Base-by-base conservation (phyloP, 129 eudicot genomes). In the Apium graveolens region DNA sequence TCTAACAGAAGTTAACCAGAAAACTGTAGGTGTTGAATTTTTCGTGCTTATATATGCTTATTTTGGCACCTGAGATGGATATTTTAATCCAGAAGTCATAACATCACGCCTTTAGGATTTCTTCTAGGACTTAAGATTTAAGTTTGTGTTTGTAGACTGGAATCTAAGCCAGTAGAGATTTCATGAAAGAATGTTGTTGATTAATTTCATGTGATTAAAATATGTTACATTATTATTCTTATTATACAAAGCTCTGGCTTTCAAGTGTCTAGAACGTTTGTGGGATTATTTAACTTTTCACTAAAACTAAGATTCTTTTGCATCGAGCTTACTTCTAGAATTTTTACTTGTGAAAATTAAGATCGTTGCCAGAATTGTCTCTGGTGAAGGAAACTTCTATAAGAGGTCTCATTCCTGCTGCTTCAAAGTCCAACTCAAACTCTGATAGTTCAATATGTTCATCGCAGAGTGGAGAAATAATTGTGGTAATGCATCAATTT, bases 311-410 rank as follows among this genome's bases (percentile, higher is more conserved):
- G 26, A 38, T 38, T 71, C 12, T 21, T 11, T 2, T 41, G 6
- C 76, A 26, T 72, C 27, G 32, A 38, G 76, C 27, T 72, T 41
- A 72, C 76, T n/a, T 21, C 3, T n/a, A 4, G 48, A 72, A 72
- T 69, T 75, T 38, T 42, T 80, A 70, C 31, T 73, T 73, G 21
- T 77, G 78, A 79, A 86, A 70, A 76, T 83, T 77, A 88, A 94
- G 99, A 85, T 90, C 97, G 76, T 81, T 95, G 42, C 99, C 99
- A 65, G 97, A 92, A 51, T 81, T 95, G 79, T 87, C 94, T 76
- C 91, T 92, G 78, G 83, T 95, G 81, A 92, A 84, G 83, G 91
- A 91, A 92, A 84, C 92, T 75, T 84, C 91, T 32, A 73, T 95
- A 32, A 90, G 95, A 86, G 96, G 94, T 73, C 91, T 95, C 80